Base-by-base conservation (phyloP, 1,139 yeast genomes). In the Dujonia santamariae region DNA sequence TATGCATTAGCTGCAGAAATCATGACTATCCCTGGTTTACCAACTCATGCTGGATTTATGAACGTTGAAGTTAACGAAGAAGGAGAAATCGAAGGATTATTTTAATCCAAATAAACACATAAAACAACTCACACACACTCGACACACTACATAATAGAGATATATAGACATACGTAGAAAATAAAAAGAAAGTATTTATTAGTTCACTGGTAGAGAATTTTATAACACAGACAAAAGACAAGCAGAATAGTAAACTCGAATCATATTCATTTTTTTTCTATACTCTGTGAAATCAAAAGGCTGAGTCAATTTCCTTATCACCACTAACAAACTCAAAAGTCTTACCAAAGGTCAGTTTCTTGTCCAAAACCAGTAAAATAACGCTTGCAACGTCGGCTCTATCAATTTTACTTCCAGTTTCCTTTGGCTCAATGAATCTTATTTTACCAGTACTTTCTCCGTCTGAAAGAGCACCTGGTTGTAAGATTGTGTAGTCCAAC, bases 21-120 rank as follows among this genome's bases (percentile, higher is more conserved):
- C 46, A 83, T 79, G 78, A 84, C 94, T 21, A 84, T 84, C 51
- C 94, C 94, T 28, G 92, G 94, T 37, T 70, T 84, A 51, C 83
- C 92, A 40, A 83, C 92, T 9, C 84, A 81, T 56, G 83, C 86
- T 40, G 92, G 92, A 25, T 84, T 79, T 62, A 83, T 84, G 90
- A 81, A 83, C 48, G 90, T 84, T 36, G 92, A 84, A 59, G 85
- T 84, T 28, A 75, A 79, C 53, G 86, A 81, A 26, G 78, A 83
- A 30, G 92, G 90, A 34, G 83, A 83, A 47, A 83, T 84, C 41
- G 90, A 83, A 51, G 94, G 94, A 14, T 67, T 84, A 48, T 83
- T 83, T 50, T 83, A 65, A 42, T n/a, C n/a, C n/a, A n/a, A n/a
- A n/a, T n/a, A n/a, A n/a, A n/a, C n/a, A n/a, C n/a, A n/a, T n/a